Evolutionary conservation across 2,329 filamentous ascomycete species (phyloP), one percentile per base, ranked within the genome.

Genomic region (Penicillium palitans): DNA sequence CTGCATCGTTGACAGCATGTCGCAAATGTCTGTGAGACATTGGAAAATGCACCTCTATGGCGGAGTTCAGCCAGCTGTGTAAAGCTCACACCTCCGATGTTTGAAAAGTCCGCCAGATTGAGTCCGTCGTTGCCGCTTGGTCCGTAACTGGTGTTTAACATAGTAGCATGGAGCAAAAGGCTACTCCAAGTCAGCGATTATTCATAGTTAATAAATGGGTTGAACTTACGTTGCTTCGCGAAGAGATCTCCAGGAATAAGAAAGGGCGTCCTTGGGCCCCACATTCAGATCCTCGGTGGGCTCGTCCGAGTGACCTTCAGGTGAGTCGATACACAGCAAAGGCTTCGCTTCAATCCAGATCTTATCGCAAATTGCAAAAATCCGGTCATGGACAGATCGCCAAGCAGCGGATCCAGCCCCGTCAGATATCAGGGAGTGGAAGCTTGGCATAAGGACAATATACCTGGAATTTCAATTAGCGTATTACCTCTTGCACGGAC

Each of bases 241-340:
- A n/a, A 97, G 81, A 6, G 92, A 91, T 66, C 95, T 86, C 83
- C 96, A 99, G 61, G 92, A 96, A 73, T 95, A 99, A 64, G 93
- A 98, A 47, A 99, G 77, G 19, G 96, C 83, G 67, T 96, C 91
- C 70, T 97, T 98, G 0, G 91, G 81, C 1, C 87, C 89, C 5
- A 88, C 83, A 17, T 90, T 85, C n/a, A 91, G 74, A 27, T 93
- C 90, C 52, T 93, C 87, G 0, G 88, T 67, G 52, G 81, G 66
- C 58, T 82, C 66, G 71, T 84, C 78, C 0, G 71, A 79, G 72
- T 95, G 88, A 0, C 93, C 93, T 76, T 99, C 95, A 0, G 96
- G 95, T 1, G 95, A 96, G 75, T 97, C 95, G 62, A 96, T 89
- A 69, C 95, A 99, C 0, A 99, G 83, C 4, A 96, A 85, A 52